Conservation (phyloP, 495 filamentous ascomycete genomes). For the Amniculicola lignicola region DNA sequence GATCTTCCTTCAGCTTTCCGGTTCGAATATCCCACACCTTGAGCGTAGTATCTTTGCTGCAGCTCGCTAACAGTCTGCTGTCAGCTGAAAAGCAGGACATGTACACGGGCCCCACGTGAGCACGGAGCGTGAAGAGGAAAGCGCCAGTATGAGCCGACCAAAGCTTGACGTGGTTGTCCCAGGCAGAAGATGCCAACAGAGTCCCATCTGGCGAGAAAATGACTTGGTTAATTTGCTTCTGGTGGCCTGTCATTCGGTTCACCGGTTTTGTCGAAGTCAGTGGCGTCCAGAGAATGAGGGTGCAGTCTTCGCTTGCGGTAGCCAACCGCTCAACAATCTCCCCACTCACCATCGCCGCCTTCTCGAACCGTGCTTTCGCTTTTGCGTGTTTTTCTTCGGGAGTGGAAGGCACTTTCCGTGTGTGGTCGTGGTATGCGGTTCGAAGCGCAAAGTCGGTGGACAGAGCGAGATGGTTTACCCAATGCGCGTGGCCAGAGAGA, state of each 20-base stretch:
- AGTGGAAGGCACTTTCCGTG: slow-evolving; percentile 62
- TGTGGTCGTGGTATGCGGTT: slow-evolving; percentile 85
- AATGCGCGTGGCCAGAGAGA: slow-evolving; percentile 80
- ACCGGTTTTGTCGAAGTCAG: slow-evolving; percentile 74
- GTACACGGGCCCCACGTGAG: slow-evolving; percentile 77
- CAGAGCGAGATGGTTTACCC: slow-evolving; percentile 93
- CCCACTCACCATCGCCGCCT: slow-evolving; percentile 75
- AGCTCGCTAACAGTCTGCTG: slow-evolving; percentile 76
- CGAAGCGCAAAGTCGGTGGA: slow-evolving; percentile 91
- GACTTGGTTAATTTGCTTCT: slow-evolving; percentile 95
- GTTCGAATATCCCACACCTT: slow-evolving; percentile 91
- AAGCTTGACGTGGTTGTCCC: slow-evolving; percentile 89
- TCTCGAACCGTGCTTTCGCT: slow-evolving; percentile 80
- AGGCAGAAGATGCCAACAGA: slow-evolving; percentile 80
- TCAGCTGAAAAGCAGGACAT: slow-evolving; percentile 87
- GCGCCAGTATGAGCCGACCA: slow-evolving; percentile 73
- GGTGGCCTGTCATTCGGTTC: slow-evolving; percentile 84
- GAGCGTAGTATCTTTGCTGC: slow-evolving; percentile 86
- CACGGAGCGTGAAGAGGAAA: slow-evolving; percentile 82
- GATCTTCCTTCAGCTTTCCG: slow-evolving; percentile 77
- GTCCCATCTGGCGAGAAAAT: slow-evolving; percentile 86
- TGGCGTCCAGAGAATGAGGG: slow-evolving; percentile 95
- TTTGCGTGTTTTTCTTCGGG: slow-evolving; percentile 69
- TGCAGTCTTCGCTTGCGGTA: slow-evolving; percentile 91
- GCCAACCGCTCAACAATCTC: slow-evolving; percentile 82